These are phyloP conservation scores for Dacryopinax primogenitus DNA, from an alignment of 768 basidiomycete genomes.

Conservation along the genomic window DNA sequence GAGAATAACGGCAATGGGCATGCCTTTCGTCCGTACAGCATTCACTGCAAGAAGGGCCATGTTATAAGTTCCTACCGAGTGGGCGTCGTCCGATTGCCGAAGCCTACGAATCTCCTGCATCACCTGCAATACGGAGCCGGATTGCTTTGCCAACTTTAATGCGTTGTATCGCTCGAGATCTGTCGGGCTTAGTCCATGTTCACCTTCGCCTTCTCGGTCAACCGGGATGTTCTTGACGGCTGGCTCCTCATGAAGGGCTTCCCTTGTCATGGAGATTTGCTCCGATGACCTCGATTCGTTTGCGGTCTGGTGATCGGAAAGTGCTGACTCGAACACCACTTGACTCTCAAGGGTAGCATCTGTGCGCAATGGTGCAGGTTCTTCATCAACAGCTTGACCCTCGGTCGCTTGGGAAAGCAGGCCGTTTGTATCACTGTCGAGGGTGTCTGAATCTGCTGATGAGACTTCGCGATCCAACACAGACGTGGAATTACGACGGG, in stretches of 20 bases:
- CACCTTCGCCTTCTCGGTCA: neutral
- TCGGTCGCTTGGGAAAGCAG: neutral
- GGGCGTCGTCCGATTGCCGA: neutral
- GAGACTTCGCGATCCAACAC: neutral
- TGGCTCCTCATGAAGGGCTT: too few relatives aligned
- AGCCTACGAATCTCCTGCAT: neutral
- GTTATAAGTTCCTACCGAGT: constrained; percentile 46
- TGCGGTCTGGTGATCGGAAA: too few relatives aligned
- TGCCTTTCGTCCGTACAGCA: constrained; percentile 29
- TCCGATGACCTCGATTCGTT: too few relatives aligned
- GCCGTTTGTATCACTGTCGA: neutral
- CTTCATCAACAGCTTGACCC: too few relatives aligned
- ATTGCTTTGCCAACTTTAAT: neutral
- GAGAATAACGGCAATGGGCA: constrained; percentile 44
- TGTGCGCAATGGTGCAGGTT: too few relatives aligned
- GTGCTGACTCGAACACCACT: too few relatives aligned
- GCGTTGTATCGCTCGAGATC: neutral
- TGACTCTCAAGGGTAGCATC: too few relatives aligned
- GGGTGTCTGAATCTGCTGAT: neutral
- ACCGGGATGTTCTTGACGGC: neutral
- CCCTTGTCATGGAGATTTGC: too few relatives aligned
- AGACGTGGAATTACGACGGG: neutral
- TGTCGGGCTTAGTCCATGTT: neutral
- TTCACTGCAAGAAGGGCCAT: constrained; percentile 44
- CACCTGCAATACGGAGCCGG: neutral